Evolutionary conservation across 2,329 filamentous ascomycete genomes (phyloP).

Genomic region (Xylariales sp.): DNA sequence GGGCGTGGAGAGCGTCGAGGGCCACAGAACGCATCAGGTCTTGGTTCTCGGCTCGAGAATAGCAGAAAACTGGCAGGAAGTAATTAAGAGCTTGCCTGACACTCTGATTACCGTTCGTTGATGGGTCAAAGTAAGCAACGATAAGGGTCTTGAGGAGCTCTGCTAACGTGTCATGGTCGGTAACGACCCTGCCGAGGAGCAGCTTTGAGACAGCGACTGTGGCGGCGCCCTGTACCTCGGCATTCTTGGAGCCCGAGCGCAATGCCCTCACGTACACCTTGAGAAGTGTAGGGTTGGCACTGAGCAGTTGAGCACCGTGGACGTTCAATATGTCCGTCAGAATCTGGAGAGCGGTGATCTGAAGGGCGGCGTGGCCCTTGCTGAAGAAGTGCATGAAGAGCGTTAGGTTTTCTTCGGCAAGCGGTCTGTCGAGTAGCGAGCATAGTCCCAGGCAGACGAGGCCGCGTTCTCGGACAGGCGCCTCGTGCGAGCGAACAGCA

Average conservation of each 20-base stretch:
- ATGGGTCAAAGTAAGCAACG: conserved; percentile 83
- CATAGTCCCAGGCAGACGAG: conserved; percentile 86
- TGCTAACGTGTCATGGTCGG: conserved; percentile 59
- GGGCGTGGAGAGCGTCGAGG: conserved; percentile 67
- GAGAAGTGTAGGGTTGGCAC: conserved; percentile 62
- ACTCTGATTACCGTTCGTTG: conserved; percentile 72
- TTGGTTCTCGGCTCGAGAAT: conserved; percentile 77
- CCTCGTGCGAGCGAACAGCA: conserved; percentile 88
- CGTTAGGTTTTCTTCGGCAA: conserved; percentile 86
- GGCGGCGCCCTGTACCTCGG: conserved; percentile 75
- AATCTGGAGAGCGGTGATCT: conserved; percentile 86
- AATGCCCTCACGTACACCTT: conserved; percentile 85
- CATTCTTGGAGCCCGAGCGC: conserved; percentile 62
- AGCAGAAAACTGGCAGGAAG: conserved; percentile 92
- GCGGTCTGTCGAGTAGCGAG: conserved; percentile 82
- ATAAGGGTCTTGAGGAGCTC: conserved; percentile 82
- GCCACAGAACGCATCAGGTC: conserved; percentile 72
- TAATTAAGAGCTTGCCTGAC: conserved; percentile 86
- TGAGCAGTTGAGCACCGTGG: conserved; percentile 74
- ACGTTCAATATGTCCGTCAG: conserved; percentile 89
- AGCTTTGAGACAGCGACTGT: conserved; percentile 82
- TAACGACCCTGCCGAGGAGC: conserved; percentile 73
- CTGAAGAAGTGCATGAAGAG: conserved; percentile 95
- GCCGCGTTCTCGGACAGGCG: conserved; percentile 85
- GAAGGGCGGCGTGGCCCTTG: conserved; percentile 85